phyloP scores from a whole-genome alignment of 1,284 basidiomycete genomes.

The Gomphus bonarii region DNA sequence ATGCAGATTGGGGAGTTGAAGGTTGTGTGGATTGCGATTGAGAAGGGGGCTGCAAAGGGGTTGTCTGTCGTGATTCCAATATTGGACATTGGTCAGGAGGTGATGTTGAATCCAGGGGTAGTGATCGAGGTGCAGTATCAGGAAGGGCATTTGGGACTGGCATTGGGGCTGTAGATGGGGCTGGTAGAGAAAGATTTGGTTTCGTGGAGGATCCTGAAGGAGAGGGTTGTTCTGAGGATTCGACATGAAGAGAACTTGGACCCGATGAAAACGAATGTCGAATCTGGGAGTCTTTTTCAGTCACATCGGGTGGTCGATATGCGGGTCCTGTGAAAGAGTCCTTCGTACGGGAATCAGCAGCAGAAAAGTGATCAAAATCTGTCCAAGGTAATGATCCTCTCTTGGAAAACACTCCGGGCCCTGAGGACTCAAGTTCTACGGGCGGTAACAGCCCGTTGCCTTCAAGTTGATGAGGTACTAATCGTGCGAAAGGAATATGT shows the following conservation, averaged over 20 bases:
- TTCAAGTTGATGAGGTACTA: background rate
- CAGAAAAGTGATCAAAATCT: background rate
- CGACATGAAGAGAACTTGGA: background rate
- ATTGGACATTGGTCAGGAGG: background rate
- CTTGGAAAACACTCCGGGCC: background rate
- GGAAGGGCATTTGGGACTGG: background rate
- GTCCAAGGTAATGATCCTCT: slow-evolving; percentile 4
- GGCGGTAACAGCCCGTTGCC: background rate
- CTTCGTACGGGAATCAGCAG: background rate
- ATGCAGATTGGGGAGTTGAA: background rate
- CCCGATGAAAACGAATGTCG: slow-evolving; percentile 2
- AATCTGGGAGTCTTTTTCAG: background rate
- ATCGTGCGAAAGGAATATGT: background rate
- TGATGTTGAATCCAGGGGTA: background rate
- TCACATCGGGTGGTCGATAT: background rate
- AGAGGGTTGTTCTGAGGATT: background rate
- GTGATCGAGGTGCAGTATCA: background rate
- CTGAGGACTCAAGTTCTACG: slow-evolving; percentile 7
- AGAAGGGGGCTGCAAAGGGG: background rate
- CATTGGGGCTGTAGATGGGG: background rate
- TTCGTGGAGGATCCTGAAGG: background rate
- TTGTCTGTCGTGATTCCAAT: background rate
- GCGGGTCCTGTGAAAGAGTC: background rate
- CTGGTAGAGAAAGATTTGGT: background rate
- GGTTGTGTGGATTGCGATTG: background rate